A percentile compares a stretch with the other conserved stretches of the same genome.
Evolutionary conservation across 2,329 filamentous ascomycete species (phyloP).

Genomic region (Leptosphaerulina australis): DNA sequence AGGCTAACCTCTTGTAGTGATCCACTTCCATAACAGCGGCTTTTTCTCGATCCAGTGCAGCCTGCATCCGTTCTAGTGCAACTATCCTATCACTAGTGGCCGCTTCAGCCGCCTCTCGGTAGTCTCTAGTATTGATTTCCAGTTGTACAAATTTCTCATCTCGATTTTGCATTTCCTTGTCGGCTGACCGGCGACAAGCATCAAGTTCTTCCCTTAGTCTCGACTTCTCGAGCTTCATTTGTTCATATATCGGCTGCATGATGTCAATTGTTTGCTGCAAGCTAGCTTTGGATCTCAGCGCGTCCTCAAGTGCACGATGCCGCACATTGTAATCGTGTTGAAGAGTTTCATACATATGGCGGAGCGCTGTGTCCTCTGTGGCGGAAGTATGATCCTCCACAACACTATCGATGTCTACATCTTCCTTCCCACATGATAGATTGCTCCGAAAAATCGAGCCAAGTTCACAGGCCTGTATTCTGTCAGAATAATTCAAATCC

Average conservation of each 20-base stretch:
- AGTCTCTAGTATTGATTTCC: no score
- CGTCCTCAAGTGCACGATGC: background rate
- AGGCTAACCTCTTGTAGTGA: background rate
- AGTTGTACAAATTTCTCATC: no score
- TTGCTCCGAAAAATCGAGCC: background rate
- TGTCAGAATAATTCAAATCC: background rate
- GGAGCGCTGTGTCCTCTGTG: background rate
- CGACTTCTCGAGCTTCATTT: no score
- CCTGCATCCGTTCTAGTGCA: no score
- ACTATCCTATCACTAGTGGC: no score
- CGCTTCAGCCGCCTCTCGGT: no score
- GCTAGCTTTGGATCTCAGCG: background rate
- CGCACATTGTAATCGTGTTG: background rate
- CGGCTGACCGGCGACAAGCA: no score
- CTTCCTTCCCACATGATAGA: background rate
- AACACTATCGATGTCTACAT: background rate
- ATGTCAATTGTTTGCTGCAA: background rate
- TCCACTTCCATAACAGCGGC: constrained; percentile 5
- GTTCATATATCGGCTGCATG: background rate
- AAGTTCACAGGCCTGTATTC: background rate
- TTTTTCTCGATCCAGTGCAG: no score
- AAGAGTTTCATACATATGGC: background rate
- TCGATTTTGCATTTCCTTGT: no score
- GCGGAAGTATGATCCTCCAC: background rate
- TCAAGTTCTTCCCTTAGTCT: no score